These are phyloP conservation scores for Candida manassasensis DNA, from an alignment of 805 yeast species.

Conservation along the genomic window DNA sequence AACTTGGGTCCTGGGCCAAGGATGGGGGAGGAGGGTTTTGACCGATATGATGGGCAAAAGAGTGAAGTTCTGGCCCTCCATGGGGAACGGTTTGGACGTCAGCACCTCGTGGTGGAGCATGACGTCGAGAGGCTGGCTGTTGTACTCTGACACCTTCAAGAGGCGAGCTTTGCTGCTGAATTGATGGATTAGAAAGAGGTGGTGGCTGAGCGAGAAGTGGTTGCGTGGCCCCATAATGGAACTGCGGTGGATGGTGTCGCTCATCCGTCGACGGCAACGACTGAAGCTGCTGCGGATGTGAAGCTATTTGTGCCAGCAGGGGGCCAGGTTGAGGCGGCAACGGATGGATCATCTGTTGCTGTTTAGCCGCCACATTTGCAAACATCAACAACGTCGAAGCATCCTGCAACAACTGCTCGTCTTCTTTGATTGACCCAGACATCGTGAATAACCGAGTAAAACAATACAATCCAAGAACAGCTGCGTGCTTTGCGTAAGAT, in stretches of 20 bases:
- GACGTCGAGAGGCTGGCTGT: too few relatives aligned
- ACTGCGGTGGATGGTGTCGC: not conserved
- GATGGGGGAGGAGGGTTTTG: not conserved
- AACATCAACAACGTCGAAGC: constrained; percentile 60
- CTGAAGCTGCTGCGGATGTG: not conserved
- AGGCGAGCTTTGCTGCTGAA: too few relatives aligned
- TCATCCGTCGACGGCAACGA: not conserved
- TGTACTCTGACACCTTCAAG: too few relatives aligned
- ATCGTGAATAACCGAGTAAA: not conserved
- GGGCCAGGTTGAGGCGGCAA: not conserved
- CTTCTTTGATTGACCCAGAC: constrained; percentile 16
- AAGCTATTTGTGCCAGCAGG: not conserved
- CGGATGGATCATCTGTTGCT: constrained; percentile 20
- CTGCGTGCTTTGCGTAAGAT: too few relatives aligned
- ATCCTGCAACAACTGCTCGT: constrained; percentile 47
- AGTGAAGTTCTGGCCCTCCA: not conserved
- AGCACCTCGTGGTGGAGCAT: not conserved
- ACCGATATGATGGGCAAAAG: not conserved
- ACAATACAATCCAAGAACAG: not conserved
- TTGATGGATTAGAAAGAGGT: too few relatives aligned
- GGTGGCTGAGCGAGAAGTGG: too few relatives aligned
- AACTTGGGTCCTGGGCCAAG: not conserved
- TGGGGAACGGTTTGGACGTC: not conserved
- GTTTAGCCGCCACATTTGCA: constrained; percentile 50
- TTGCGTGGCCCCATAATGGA: too few relatives aligned